phyloP scores from a whole-genome alignment of 2,329 filamentous ascomycete genomes.

The Dothiorella sarmentorum region DNA sequence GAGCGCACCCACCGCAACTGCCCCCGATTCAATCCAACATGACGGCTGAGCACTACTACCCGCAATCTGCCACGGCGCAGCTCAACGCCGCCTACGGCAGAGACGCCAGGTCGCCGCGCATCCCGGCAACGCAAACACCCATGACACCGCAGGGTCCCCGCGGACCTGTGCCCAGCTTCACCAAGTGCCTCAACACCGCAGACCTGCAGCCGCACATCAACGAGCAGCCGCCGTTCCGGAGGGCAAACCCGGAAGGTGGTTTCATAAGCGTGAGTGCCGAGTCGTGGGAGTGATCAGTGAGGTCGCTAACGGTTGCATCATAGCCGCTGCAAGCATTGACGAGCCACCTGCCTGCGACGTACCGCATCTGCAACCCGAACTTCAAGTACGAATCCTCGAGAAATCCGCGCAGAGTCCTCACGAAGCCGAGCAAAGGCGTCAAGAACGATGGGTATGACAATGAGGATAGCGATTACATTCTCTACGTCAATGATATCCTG shows the following conservation, averaged over 20 bases:
- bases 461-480: slow-evolving; percentile 97
- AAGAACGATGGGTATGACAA: slow-evolving; percentile 99
- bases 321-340: slow-evolving; percentile 95
- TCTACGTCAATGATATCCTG: slow-evolving; percentile 98
- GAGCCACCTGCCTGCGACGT: slow-evolving; percentile 86
- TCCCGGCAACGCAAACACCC: slow-evolving; percentile 49
- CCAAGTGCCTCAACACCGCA: slow-evolving; percentile 66
- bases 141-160: slow-evolving; percentile 46
- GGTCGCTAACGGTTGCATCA: slow-evolving; percentile 20
- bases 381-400: slow-evolving; percentile 99
- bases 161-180: slow-evolving; percentile 82
- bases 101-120: slow-evolving; percentile 50
- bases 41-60: slow-evolving; percentile 66
- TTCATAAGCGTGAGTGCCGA: slow-evolving; percentile 80
- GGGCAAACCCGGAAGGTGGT: slow-evolving; percentile 93
- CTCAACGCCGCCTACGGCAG: slow-evolving; percentile 64
- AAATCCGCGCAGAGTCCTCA: slow-evolving; percentile 91
- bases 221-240: slow-evolving; percentile 80
- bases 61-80: slow-evolving; percentile 65
- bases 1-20: slow-evolving; percentile 63
- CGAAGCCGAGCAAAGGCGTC: slow-evolving; percentile 95
- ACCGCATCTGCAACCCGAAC: slow-evolving; percentile 94
- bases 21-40: slow-evolving; percentile 71
- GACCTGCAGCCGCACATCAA: slow-evolving; percentile 84
- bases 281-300: neutral